A percentile compares a stretch with the other conserved stretches of the same genome.
Evolutionary conservation across 805 yeast species (phyloP).

Genomic region (Candida michaelii): DNA sequence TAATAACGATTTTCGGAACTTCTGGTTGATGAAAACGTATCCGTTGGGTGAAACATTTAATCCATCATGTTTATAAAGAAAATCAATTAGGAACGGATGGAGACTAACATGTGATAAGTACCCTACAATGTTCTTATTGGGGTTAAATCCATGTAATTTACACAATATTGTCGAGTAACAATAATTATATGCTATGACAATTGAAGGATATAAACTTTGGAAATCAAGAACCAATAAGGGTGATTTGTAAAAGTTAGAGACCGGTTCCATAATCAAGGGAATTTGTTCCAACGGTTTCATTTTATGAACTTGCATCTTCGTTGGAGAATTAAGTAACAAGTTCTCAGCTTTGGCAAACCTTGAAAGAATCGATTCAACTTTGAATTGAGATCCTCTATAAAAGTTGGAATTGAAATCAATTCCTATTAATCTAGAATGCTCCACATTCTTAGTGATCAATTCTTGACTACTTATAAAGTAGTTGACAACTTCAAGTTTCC

Average conservation of each 20-base stretch:
- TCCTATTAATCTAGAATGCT: constrained; percentile 83
- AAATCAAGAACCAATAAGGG: constrained; percentile 91
- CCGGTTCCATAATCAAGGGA: constrained; percentile 92
- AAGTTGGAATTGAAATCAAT: constrained; percentile 86
- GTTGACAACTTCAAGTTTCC: constrained; percentile 44
- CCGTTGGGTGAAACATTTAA: constrained; percentile 86
- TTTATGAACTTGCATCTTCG: constrained; percentile 73
- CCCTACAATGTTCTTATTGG: constrained; percentile 52
- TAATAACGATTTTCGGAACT: constrained; percentile 66
- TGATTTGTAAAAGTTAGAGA: constrained; percentile 77
- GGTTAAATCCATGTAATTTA: constrained; percentile 52
- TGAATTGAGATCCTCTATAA: constrained; percentile 90
- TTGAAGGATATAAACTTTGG: constrained; percentile 90
- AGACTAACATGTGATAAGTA: constrained; percentile 45
- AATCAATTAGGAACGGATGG: constrained; percentile 55
- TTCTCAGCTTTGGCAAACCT: constrained; percentile 78
- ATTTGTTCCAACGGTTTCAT: constrained; percentile 86
- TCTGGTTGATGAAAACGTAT: constrained; percentile 64
- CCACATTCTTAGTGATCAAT: constrained; percentile 66
- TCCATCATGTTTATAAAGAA: constrained; percentile 48
- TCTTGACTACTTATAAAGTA: constrained; percentile 61
- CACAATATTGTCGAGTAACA: constrained; percentile 79
- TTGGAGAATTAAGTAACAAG: constrained; percentile 72
- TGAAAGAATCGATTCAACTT: constrained; percentile 81
- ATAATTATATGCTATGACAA: constrained; percentile 96